These are phyloP conservation scores for Aspergillus aculeatinus DNA, from an alignment of 2,329 filamentous ascomycete genomes.

Conservation along the genomic window DNA sequence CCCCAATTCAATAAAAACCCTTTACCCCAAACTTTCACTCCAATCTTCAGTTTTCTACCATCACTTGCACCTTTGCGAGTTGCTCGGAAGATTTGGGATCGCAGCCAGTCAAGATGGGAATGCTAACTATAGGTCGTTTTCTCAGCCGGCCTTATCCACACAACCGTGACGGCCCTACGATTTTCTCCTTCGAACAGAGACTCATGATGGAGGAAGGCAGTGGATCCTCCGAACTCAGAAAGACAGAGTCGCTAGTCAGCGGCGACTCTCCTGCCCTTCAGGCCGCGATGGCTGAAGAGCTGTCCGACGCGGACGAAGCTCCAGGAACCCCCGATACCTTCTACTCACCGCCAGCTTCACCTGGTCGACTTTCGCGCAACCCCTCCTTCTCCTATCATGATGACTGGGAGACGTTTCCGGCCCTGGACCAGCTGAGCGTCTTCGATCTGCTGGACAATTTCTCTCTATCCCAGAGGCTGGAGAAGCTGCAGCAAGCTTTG, in stretches of 20 bases:
- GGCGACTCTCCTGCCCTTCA: slow-evolving; percentile 27
- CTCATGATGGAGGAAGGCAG: slow-evolving; percentile 35
- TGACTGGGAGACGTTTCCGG: slow-evolving; percentile 82
- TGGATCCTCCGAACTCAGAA: slow-evolving; percentile 21
- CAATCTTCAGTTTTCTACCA: neutral
- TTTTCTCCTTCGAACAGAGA: slow-evolving; percentile 40
- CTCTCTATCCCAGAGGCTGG: slow-evolving; percentile 82
- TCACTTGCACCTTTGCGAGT: neutral
- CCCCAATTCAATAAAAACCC: slow-evolving; percentile 12
- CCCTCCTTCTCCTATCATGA: slow-evolving; percentile 85
- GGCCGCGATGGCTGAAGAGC: slow-evolving; percentile 26
- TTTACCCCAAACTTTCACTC: neutral
- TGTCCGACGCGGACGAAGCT: slow-evolving; percentile 31
- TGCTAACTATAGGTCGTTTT: slow-evolving; percentile 41
- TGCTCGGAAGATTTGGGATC: neutral
- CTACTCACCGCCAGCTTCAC: slow-evolving; percentile 30
- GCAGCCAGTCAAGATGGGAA: slow-evolving; percentile 28
- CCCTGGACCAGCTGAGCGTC: slow-evolving; percentile 83
- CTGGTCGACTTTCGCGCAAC: slow-evolving; percentile 64
- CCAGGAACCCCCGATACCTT: slow-evolving; percentile 27
- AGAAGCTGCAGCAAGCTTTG: slow-evolving; percentile 82
- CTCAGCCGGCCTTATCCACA: slow-evolving; percentile 38
- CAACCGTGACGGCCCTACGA: slow-evolving; percentile 34
- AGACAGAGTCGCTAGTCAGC: slow-evolving; percentile 21
- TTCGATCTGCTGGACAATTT: slow-evolving; percentile 94